Conservation (phyloP, 2,329 filamentous ascomycete genomes). For the Aureobasidium uvarum region DNA sequence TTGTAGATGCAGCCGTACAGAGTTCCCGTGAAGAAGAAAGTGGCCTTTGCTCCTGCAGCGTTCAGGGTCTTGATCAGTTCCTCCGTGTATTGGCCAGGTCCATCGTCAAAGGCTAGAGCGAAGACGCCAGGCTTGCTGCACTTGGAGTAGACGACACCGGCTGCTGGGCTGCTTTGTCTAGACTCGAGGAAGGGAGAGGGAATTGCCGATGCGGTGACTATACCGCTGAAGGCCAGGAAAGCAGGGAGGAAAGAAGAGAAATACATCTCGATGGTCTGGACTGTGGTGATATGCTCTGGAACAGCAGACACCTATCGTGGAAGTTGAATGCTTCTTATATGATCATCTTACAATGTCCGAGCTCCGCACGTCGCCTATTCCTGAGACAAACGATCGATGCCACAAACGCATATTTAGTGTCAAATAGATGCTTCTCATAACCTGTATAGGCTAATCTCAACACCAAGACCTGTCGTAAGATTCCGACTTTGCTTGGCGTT, state of each 20-base stretch:
- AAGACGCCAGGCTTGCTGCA: conserved; percentile 49
- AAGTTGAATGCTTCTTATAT: background rate
- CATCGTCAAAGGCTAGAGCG: conserved; percentile 87
- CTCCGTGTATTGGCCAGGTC: conserved; percentile 68
- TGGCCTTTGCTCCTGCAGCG: conserved; percentile 66
- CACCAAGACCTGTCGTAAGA: background rate
- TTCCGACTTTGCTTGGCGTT: conserved; percentile 4
- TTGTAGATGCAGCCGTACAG: conserved; percentile 24
- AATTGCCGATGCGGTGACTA: background rate
- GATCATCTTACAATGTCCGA: background rate
- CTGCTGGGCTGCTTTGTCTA: conserved; percentile 12
- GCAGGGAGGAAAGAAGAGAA: background rate
- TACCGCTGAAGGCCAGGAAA: background rate
- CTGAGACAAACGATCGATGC: background rate
- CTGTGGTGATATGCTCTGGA: background rate
- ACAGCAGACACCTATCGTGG: too few relatives aligned
- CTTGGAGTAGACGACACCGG: conserved; percentile 16
- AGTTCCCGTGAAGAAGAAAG: conserved; percentile 80
- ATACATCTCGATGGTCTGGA: background rate
- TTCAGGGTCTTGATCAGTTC: conserved; percentile 67
- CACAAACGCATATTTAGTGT: background rate
- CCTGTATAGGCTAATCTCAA: conserved; percentile 3
- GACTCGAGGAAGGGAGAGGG: background rate
- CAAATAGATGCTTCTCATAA: background rate
- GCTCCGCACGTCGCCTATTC: background rate